These are phyloP conservation scores for Hydnum rufescens DNA, from an alignment of 768 basidiomycete species.

Conservation along the genomic window DNA sequence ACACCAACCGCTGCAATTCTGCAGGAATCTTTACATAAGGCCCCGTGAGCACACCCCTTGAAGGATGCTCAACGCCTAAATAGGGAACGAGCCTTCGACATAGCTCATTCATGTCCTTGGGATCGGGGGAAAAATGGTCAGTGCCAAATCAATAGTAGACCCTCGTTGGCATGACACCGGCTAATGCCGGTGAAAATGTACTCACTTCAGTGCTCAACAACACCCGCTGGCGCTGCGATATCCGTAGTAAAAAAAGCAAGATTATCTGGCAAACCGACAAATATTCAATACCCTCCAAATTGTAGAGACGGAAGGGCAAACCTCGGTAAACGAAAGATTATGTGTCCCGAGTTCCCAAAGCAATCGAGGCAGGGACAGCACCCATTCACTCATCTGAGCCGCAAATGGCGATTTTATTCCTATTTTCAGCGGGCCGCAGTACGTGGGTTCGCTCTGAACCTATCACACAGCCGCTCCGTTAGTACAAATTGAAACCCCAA, in stretches of 20 bases:
- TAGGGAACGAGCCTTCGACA: slow-evolving; percentile 52
- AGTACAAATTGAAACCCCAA: too few species aligned
- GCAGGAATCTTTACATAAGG: slow-evolving; percentile 54
- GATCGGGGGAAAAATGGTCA: slow-evolving; percentile 20
- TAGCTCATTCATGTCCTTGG: slow-evolving; percentile 23
- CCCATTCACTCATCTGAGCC: slow-evolving; percentile 32
- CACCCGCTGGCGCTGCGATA: slow-evolving; percentile 30
- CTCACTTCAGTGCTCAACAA: slow-evolving; percentile 5
- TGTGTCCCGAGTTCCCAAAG: slow-evolving; percentile 66
- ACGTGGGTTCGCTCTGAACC: slow-evolving; percentile 40
- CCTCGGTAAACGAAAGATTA: slow-evolving; percentile 41
- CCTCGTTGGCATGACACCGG: neutral
- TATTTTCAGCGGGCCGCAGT: slow-evolving; percentile 29
- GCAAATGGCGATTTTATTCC: slow-evolving; percentile 8
- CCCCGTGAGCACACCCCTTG: slow-evolving; percentile 49
- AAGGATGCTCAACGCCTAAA: slow-evolving; percentile 60
- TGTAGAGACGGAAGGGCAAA: slow-evolving; percentile 16
- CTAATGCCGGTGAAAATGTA: neutral
- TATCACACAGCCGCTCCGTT: too few species aligned
- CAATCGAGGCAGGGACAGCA: slow-evolving; percentile 52
- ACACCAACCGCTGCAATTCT: neutral
- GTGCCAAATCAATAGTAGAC: neutral
- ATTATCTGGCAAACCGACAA: slow-evolving; percentile 18
- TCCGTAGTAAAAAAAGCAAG: slow-evolving; percentile 40
- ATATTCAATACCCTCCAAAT: slow-evolving; percentile 18